Evolutionary conservation across 306 rosid species (phyloP), one percentile per base, ranked within the genome.

Genomic region (Albizia julibrissin): DNA sequence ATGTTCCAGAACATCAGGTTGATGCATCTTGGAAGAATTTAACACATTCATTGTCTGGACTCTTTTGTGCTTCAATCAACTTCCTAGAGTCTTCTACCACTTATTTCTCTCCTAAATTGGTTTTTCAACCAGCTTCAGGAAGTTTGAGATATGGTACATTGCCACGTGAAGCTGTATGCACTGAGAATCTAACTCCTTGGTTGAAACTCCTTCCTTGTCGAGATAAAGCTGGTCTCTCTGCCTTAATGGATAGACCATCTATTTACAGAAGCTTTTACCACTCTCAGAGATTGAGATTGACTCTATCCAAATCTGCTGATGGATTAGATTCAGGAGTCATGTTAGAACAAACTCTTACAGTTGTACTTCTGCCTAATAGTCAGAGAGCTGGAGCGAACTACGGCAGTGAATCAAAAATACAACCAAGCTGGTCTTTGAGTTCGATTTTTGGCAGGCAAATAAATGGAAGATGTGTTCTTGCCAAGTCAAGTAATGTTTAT

Each of bases 161-260:
- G 86, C 99, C 99, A 22, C 96, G 97, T 52, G 99, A 95, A 84
- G 98, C 99, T 89, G 94, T 95, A 84, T 93, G 99, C 87, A 93
- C 99, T 31, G 97, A 95, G 87, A 95, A 95, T 75, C 91, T 93
- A 62, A 95, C 99, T 75, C 99, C 99, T 5, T 93, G 97, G 99
- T 87, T 95, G 82, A 93, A 95, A 88, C 96, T 95, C 76, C 97
- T 95, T 47, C 97, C 99, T 69, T 95, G 98, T 88, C 91, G 97
- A 47, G 99, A 93, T 78, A 95, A 92, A 89, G 92, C 96, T 72
- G 98, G 99, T 77, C 78, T 93, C 80, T 90, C 99, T 62, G 75
- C 86, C 74, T 91, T 93, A 82, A 84, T 93, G 98, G 94, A 95
- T 83, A 88, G 99, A 76, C 97, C 97, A 15, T 95, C 99, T 72